These are phyloP conservation scores for Vaccinium myrtillus DNA, from an alignment of 148 eudicot genomes.

Conservation along the genomic window DNA sequence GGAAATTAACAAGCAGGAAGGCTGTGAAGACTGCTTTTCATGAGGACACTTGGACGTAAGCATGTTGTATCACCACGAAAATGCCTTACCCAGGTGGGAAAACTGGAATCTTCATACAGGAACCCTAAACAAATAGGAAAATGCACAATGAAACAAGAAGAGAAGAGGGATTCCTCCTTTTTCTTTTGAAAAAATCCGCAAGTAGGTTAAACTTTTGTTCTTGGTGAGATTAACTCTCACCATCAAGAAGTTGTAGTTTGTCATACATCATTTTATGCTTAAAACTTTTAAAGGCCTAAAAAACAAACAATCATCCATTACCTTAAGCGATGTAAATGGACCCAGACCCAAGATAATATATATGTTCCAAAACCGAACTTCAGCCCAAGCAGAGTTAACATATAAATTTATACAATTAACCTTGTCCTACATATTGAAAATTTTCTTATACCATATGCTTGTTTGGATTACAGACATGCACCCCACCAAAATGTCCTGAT, in stretches of 20 bases:
- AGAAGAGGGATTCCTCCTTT: neutral
- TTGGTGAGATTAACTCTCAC: too few relatives aligned
- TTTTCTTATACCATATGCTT: neutral
- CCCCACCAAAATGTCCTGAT: neutral
- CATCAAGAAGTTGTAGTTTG: too few relatives aligned
- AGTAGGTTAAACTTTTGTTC: neutral
- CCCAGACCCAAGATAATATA: too few relatives aligned
- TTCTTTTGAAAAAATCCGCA: neutral
- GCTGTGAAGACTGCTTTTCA: neutral
- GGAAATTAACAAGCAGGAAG: neutral
- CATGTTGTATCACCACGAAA: neutral
- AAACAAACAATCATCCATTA: too few relatives aligned
- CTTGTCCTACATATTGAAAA: neutral
- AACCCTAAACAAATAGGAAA: neutral
- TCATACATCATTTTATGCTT: too few relatives aligned
- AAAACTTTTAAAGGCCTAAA: too few relatives aligned
- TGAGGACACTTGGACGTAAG: neutral
- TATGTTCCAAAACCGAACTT: too few relatives aligned
- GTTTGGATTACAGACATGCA: neutral
- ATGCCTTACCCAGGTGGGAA: neutral
- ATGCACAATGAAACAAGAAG: neutral
- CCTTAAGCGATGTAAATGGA: too few relatives aligned
- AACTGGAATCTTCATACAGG: neutral
- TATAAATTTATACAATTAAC: neutral
- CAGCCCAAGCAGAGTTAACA: neutral